Percentiles rank a stretch among this genome's conserved stretches.
Conservation (phyloP, 1,139 yeast genomes). For the Meyerozyma carpophila region DNA sequence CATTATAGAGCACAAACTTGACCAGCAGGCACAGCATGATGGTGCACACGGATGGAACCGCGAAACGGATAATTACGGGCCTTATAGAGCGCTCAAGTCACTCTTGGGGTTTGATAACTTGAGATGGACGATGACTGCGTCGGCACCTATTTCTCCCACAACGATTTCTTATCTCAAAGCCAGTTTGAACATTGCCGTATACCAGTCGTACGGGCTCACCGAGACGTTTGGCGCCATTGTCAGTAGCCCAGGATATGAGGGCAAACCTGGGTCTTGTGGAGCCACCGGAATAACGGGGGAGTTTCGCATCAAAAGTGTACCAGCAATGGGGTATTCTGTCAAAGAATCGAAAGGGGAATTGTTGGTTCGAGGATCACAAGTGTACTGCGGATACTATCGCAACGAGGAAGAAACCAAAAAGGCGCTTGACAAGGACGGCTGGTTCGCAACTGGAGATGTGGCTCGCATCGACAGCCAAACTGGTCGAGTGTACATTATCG, state of each 20-base stretch:
- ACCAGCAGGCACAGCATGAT: constrained; percentile 9
- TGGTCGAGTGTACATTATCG: constrained; percentile 31
- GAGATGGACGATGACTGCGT: constrained; percentile 16
- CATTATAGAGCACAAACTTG: constrained; percentile 10
- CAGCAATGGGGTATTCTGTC: constrained; percentile 31
- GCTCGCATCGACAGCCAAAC: constrained; percentile 21
- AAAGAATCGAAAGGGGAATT: constrained; percentile 33
- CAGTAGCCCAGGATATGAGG: constrained; percentile 9
- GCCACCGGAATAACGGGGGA: constrained; percentile 30
- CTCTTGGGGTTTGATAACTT: constrained; percentile 15
- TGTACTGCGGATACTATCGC: constrained; percentile 32
- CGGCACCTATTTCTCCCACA: constrained; percentile 16
- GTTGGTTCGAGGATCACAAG: constrained; percentile 35
- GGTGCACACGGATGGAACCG: constrained; percentile 8
- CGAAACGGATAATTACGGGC: constrained; percentile 7
- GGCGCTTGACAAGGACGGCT: constrained; percentile 21
- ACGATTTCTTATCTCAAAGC: constrained; percentile 16
- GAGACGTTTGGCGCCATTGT: constrained; percentile 15
- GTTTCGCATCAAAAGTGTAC: constrained; percentile 30
- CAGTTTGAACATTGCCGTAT: constrained; percentile 13
- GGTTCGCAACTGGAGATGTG: constrained; percentile 40
- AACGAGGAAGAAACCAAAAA: constrained; percentile 35
- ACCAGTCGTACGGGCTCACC: constrained; percentile 17
- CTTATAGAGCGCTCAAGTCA: constrained; percentile 8
- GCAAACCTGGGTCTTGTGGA: constrained; percentile 15